Base-by-base conservation (phyloP, 140 eudicot species). In the Flaveria floridana region DNA sequence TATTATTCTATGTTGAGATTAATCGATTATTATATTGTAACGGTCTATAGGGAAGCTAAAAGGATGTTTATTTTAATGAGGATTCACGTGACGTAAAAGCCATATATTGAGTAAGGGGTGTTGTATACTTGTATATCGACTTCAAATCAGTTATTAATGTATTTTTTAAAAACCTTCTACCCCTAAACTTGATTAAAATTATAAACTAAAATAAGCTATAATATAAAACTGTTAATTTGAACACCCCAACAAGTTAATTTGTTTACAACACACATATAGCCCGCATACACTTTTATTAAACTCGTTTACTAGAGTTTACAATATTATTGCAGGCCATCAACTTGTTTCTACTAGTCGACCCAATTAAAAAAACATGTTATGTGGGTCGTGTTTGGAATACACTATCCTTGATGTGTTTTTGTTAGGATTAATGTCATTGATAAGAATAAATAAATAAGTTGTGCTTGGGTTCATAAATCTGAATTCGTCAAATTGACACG, bases 51-150 rank as follows among this genome's bases (percentile, higher is more conserved):
- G 26, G 65, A 51, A 71, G 16, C 48, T 28, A 37, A 11, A 71
- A 51, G 11, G 51, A 71, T 28, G 13, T 71, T 71, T 37, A 71
- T 71, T 51, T 71, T 52, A 71, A 71, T 16, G 34, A 71, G 23
- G 76, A 53, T 53, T 20, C 65, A 71, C 51, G 76, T 71, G 76
- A 34, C 20, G 16, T 71, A 28, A 30, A 19, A 51, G 34, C 30
- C 16, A 34, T 26, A 50, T 51, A 28, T 71, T 52, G 64, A 65
- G 39, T 10, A 30, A 34, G 14, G n/a, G 28, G 71, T 30, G 75
- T 52, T 51, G 47, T 71, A 25, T 65, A 6, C 41, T 34, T 34
- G 41, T 34, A 34, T 6, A 34, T 34, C 7, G 6, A 34, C 52
- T 8, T 39, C 15, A n/a, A 44, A 8, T 44, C 48, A 9, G 12